phyloP scores from a whole-genome alignment of 129 eudicot species.

The Glebionis coronaria region DNA sequence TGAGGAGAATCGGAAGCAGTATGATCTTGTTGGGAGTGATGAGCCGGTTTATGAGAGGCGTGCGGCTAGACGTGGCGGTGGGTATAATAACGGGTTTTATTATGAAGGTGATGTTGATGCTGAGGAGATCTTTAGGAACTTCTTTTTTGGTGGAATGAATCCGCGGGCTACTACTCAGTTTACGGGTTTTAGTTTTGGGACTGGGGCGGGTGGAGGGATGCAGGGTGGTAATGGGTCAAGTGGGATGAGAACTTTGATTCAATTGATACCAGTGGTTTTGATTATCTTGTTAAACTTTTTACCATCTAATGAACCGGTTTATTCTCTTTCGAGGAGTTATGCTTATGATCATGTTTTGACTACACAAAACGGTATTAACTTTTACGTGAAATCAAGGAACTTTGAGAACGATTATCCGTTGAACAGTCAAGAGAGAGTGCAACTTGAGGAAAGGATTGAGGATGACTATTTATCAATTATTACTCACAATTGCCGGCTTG shows the following conservation, averaged over 20 bases:
- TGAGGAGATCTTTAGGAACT: constrained; percentile 81
- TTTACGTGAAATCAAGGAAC: constrained; percentile 46
- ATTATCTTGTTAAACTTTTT: constrained; percentile 56
- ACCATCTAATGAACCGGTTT: constrained; percentile 62
- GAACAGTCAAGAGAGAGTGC: constrained; percentile 41
- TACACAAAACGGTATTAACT: constrained; percentile 62
- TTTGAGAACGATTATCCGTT: constrained; percentile 62
- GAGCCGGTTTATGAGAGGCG: constrained; percentile 58
- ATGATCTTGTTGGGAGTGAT: constrained; percentile 58
- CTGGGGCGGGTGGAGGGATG: constrained; percentile 50
- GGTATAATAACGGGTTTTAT: constrained; percentile 50
- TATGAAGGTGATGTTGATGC: constrained; percentile 67
- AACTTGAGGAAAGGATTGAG: constrained; percentile 53
- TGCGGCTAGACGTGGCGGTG: constrained; percentile 35
- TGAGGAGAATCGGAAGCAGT: constrained; percentile 55
- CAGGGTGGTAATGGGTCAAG: constrained; percentile 52
- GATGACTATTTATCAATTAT: constrained; percentile 48
- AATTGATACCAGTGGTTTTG: constrained; percentile 60
- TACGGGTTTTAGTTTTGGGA: constrained; percentile 59
- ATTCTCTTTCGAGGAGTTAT: constrained; percentile 44
- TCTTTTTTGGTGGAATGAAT: constrained; percentile 80
- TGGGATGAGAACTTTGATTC: constrained; percentile 49
- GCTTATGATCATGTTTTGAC: constrained; percentile 42
- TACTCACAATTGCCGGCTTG: constrained; percentile 63
- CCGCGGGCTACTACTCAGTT: constrained; percentile 59